Base-by-base conservation (phyloP, 495 filamentous ascomycete species). In the Tuber melanosporum region DNA sequence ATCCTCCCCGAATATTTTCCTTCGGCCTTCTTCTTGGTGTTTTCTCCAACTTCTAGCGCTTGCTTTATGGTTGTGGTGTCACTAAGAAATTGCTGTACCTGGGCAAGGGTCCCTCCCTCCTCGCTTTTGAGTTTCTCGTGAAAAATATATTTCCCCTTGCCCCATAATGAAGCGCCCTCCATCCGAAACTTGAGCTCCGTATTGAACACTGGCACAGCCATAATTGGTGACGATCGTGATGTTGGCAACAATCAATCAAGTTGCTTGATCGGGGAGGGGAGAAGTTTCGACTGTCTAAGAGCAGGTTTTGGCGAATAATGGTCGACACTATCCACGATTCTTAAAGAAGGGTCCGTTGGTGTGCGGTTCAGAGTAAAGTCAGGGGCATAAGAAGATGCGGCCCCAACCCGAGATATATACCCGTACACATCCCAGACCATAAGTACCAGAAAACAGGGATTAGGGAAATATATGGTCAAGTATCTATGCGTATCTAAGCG, bases 1-100 rank as follows among this genome's bases (percentile, higher is more conserved):
- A 78, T 76, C 44, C n/a, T 47, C 39, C 76, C 74, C 10, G 75
- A 76, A 76, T 76, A 76, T 32, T 76, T 70, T 9, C n/a, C 45
- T 6, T 76, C 71, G 71, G 75, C 75, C 70, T 76, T 76, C 73
- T 69, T 76, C 47, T 52, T 47, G 14, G 52, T 43, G 4, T 26
- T 43, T 73, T 73, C 71, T 19, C 75, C 71, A 9, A 52, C 52
- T 32, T 74, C 75, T 22, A 76, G 14, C 1, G 75, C 75, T 32
- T 74, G 75, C 22, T 73, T 73, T 26, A 57, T 32, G 22, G 75
- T 76, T 66, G 75, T 76, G 36, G 22, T 76, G 46, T 73, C 75
- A 22, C 47, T 46, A 41, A 76, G 44, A 26, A 76, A 76, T 20
- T 76, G 44, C 45, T 76, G 75, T 62, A 76, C 47, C n/a, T 74